Evolutionary conservation across 257 asterid species (phyloP).

Genomic region (Solanum pimpinellifolium): DNA sequence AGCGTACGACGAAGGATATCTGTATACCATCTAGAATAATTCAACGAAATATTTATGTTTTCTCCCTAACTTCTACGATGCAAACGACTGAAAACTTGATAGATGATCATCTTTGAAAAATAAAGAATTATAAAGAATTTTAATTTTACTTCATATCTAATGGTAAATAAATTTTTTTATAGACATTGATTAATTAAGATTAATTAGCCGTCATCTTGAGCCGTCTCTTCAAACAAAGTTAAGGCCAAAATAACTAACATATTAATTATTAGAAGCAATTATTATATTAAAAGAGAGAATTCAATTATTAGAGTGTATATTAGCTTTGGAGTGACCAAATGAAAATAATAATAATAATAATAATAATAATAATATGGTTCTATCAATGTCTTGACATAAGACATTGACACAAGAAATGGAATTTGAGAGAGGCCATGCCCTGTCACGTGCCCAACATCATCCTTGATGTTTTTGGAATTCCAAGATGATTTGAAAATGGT

Average conservation of each 20-base stretch:
- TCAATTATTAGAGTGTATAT: neutral
- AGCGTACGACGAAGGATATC: fast-evolving
- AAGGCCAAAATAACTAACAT: neutral
- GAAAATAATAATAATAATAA: too few species aligned
- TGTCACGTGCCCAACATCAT: neutral
- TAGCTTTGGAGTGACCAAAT: neutral
- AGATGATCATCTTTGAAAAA: neutral
- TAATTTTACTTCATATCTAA: neutral
- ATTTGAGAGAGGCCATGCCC: neutral
- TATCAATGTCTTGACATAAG: neutral
- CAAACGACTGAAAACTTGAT: too few species aligned
- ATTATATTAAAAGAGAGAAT: neutral
- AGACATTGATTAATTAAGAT: neutral
- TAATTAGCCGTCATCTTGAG: neutral
- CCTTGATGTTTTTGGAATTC: neutral
- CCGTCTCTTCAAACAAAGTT: neutral
- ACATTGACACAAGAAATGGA: neutral
- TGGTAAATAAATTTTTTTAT: neutral
- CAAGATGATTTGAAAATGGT: neutral
- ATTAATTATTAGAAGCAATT: neutral
- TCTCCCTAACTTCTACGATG: too few species aligned
- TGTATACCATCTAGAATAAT: too few species aligned
- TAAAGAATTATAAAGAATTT: neutral
- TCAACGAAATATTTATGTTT: too few species aligned
- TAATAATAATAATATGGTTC: neutral